Percentiles rank a stretch among this genome's conserved stretches.
phyloP scores from a whole-genome alignment of 176 grass and related monocot species.

The Eragrostis nindensis region DNA sequence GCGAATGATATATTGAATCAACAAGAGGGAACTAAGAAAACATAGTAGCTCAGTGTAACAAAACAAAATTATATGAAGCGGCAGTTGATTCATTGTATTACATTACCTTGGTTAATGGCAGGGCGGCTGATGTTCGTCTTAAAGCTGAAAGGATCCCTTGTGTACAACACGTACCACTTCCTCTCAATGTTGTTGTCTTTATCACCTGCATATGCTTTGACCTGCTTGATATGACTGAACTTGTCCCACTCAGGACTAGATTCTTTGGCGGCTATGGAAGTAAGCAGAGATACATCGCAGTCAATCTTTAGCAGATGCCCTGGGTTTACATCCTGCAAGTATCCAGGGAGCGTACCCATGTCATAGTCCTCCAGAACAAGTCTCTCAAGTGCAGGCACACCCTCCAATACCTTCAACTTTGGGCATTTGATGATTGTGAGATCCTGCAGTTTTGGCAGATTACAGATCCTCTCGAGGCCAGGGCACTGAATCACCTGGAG shows the following conservation, averaged over 20 bases:
- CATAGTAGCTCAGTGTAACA: too few species aligned
- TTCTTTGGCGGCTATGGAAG: background rate
- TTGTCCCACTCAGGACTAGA: slow-evolving; percentile 12
- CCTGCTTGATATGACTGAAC: background rate
- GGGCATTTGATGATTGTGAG: background rate
- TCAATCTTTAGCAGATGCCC: background rate
- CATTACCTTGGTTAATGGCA: background rate
- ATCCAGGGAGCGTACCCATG: slow-evolving; percentile 12
- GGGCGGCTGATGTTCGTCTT: background rate
- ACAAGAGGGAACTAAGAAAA: too few species aligned
- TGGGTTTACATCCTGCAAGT: background rate
- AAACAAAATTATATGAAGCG: too few species aligned
- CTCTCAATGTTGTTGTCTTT: background rate
- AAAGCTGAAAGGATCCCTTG: background rate
- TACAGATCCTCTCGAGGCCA: background rate
- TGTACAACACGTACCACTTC: background rate
- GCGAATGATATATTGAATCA: too few species aligned
- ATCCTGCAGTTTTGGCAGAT: background rate
- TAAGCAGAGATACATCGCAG: background rate
- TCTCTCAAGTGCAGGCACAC: background rate
- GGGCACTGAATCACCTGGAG: background rate
- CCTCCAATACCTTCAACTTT: background rate
- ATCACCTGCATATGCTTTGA: background rate
- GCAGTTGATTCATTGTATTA: background rate
- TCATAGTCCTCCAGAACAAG: background rate